Percentiles rank a stretch among this genome's conserved stretches.
Evolutionary conservation across 2,329 filamentous ascomycete genomes (phyloP).

Genomic region (Ascomycota sp.): DNA sequence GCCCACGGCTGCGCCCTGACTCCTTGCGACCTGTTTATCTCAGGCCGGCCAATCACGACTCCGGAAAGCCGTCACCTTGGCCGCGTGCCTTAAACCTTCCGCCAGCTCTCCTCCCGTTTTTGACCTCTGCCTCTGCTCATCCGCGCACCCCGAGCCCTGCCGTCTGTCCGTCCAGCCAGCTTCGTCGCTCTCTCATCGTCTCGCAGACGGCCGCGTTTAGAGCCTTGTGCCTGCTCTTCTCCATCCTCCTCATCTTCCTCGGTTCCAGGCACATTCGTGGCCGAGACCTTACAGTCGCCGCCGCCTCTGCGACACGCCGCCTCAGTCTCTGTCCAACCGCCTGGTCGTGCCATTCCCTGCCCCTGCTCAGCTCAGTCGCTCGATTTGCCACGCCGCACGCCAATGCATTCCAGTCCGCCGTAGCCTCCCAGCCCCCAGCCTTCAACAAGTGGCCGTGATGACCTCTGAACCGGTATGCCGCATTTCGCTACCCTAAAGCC

Average conservation of each 20-base stretch:
- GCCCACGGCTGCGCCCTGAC: neutral
- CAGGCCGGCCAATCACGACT: constrained; percentile 1
- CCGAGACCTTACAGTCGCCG: neutral
- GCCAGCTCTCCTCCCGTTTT: constrained; percentile 1
- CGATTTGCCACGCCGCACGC: constrained; percentile 8
- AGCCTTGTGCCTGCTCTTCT: neutral
- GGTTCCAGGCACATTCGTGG: neutral
- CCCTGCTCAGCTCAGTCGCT: constrained; percentile 5
- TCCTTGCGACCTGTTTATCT: constrained; percentile 2
- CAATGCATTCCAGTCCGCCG: constrained; percentile 11
- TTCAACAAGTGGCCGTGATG: constrained; percentile 11
- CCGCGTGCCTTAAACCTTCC: constrained; percentile 2
- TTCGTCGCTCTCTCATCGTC: too few species aligned
- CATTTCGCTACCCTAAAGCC: constrained; percentile 3
- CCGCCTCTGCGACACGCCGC: neutral
- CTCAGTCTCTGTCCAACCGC: constrained; percentile 1
- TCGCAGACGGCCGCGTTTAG: neutral
- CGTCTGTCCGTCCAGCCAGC: too few species aligned
- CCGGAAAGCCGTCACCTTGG: constrained; percentile 1
- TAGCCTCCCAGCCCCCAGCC: constrained; percentile 6
- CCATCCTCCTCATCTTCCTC: too few species aligned
- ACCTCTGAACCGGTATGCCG: constrained; percentile 18
- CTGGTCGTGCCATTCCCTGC: constrained; percentile 11
- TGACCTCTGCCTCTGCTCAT: neutral
- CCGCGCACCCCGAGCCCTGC: neutral